Evolutionary conservation across 768 basidiomycete species (phyloP), one percentile per base, ranked within the genome.

Genomic region (Lactarius tabidus): DNA sequence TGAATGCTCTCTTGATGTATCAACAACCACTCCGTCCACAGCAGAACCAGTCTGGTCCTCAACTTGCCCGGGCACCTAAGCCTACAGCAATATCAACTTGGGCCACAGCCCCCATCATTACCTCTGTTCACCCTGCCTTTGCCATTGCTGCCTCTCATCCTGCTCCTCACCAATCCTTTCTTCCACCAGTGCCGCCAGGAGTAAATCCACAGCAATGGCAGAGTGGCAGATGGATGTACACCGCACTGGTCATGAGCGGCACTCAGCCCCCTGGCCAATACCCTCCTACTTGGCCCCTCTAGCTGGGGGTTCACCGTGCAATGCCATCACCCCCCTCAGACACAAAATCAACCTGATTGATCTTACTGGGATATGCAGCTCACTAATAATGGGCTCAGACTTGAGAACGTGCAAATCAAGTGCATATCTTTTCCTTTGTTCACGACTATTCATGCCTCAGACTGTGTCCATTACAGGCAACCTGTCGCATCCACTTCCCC

Each of bases 341-440:
- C 78, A 14, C 81, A 84, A n/a, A 84, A 80, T 48, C 81, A 81
- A 0, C 84, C 87, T 6, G 86, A 86, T 68, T 81, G 83, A 2
- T 85, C 84, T 63, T 91, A 91, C 73, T 83, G 87, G 72, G 80
- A 81, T 3, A 83, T 82, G 4, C 73, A 81, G 70, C 73, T 91
- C 31, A 70, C 77, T 1, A 79, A 86, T 57, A 91, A 91, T 72
- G 85, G 85, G 0, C 75, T 91, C 6, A 86, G 85, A 36, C 78
- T 91, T 26, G 77, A 81, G 65, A 80, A 84, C 59, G 87, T 90
- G 86, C 80, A 87, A 48, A 82, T 83, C 62, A 80, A 80, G 89
- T 88, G 70, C 67, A 85, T 82, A 43, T 65, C 55, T 36, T 26
- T 28, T 23, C 35, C 55, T 57, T 61, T 28, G 28, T 45, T 33